Percentiles rank a stretch among this genome's conserved stretches.
phyloP scores from a whole-genome alignment of 139 green algal species.

The Tetraselmis striata region DNA sequence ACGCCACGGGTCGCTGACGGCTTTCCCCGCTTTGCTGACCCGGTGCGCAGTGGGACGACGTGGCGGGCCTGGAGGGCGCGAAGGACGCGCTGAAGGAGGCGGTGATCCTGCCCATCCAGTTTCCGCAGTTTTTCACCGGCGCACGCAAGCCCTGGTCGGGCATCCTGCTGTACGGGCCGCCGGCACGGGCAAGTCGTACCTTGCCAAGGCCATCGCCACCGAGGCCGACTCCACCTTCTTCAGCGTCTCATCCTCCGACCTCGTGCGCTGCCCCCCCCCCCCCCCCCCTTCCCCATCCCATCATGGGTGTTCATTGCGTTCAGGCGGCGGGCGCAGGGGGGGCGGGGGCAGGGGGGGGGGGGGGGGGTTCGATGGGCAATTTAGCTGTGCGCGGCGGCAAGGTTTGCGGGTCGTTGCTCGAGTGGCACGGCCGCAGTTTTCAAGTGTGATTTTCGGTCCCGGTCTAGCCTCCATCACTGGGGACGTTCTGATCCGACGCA shows the following conservation, averaged over 20 bases:
- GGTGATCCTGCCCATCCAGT: constrained; percentile 99
- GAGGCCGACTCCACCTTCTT: constrained; percentile 98
- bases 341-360: too few species aligned
- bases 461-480: too few species aligned
- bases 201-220: constrained; percentile 98
- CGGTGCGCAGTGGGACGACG: constrained; percentile 86
- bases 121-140: constrained; percentile 95
- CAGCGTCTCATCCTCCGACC: constrained; percentile 66
- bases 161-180: constrained; percentile 96
- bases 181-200: constrained; percentile 97
- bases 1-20: background rate
- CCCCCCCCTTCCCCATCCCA: too few species aligned
- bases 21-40: background rate
- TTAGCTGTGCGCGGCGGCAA: too few species aligned
- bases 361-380: too few species aligned
- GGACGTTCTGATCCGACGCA: too few species aligned
- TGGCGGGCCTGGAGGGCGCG: constrained; percentile 91
- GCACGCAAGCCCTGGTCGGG: constrained; percentile 97
- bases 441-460: too few species aligned
- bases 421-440: too few species aligned
- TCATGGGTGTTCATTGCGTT: too few species aligned
- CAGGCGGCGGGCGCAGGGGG: too few species aligned
- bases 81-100: constrained; percentile 98
- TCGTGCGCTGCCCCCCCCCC: constrained; percentile 36
- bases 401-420: too few species aligned